Evolutionary conservation across 768 basidiomycete genomes (phyloP), one percentile per base, ranked within the genome.

Genomic region (Termitomyces sp.): DNA sequence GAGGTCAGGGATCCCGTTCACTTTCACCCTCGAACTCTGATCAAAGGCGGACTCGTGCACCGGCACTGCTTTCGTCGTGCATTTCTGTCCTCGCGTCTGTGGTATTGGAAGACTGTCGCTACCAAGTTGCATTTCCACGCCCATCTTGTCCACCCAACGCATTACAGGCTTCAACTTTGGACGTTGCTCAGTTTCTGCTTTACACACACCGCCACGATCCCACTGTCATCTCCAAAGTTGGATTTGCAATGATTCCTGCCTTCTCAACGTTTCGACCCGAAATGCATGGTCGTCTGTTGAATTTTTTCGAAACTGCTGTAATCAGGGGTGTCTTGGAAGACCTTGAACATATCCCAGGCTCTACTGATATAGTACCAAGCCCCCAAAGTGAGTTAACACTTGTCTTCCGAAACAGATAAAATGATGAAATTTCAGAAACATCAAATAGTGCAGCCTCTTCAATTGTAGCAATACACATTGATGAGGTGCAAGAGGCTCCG

Each of bases 81-180:
- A 78, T 87, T 12, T 78, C 76, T 28, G 69, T 83, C 37, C 76
- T 87, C 35, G 75, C 76, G n/a, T 89, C 84, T 1, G 71, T 93
- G 21, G 73, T 91, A 17, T 69, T 74, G 5, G 85, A 87, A 56
- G 91, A 93, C 64, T 88, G 88, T 64, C 82, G 89, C 2, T 89
- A 82, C 68, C 78, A 79, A 58, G 76, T 81, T 2, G 68, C 77
- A 11, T 75, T 71, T 9, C 84, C 86, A 15, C 78, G 86, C 4
- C 88, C 85, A 3, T 75, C 75, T 0, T 77, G 82, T 30, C 91
- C 91, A 14, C 87, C 90, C 3, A 83, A 90, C 64, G 76, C 89
- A 3, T 70, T 94, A n/a, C 91, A 93, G 63, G 78, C 83, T 0
- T 68, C 87, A 30, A 79, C 78, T 4, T 70, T 94, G 33, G 89